Percentiles rank a stretch among this genome's conserved stretches.
These are phyloP conservation scores for Zopfochytrium polystomum DNA, from an alignment of 371 early-diverging fungal species.

Conservation along the genomic window DNA sequence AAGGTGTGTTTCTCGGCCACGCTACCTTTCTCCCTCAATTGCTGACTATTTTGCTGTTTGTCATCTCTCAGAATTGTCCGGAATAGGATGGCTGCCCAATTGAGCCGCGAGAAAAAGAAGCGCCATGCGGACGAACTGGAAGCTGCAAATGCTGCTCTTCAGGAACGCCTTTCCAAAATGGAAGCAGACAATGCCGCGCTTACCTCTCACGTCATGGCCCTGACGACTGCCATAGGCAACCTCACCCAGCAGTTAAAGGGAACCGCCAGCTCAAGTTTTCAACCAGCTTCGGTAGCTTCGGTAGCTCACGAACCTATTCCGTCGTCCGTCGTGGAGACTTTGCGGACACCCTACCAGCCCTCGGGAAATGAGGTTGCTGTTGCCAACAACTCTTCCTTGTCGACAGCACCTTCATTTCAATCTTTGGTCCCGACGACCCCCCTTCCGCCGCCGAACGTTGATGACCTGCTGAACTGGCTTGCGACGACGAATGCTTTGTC, in stretches of 20 bases:
- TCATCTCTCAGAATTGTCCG: slow-evolving; percentile 59
- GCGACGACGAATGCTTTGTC: not conserved
- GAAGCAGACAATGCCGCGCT: slow-evolving; percentile 62
- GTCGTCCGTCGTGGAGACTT: too few species aligned
- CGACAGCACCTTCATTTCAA: not conserved
- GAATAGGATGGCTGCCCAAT: slow-evolving; percentile 88
- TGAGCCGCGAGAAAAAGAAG: slow-evolving; percentile 84
- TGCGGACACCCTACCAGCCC: too few species aligned
- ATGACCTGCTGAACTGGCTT: not conserved
- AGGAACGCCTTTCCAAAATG: slow-evolving; percentile 58
- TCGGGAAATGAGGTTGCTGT: too few species aligned
- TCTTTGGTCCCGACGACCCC: not conserved
- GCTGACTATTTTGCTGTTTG: not conserved
- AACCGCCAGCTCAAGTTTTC: too few species aligned
- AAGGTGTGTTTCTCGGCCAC: too few species aligned
- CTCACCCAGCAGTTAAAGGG: not conserved
- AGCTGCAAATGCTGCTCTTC: slow-evolving; percentile 59
- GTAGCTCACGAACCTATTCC: too few species aligned
- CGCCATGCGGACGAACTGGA: slow-evolving; percentile 76
- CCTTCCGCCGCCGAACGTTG: not conserved
- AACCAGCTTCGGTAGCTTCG: too few species aligned
- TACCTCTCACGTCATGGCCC: slow-evolving; percentile 33
- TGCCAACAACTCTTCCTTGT: too few species aligned
- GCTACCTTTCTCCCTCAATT: too few species aligned
- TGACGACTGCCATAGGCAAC: slow-evolving; percentile 13